These are phyloP conservation scores for Pseudogymnoascus sp. DNA, from an alignment of 2,329 filamentous ascomycete genomes.

Conservation along the genomic window DNA sequence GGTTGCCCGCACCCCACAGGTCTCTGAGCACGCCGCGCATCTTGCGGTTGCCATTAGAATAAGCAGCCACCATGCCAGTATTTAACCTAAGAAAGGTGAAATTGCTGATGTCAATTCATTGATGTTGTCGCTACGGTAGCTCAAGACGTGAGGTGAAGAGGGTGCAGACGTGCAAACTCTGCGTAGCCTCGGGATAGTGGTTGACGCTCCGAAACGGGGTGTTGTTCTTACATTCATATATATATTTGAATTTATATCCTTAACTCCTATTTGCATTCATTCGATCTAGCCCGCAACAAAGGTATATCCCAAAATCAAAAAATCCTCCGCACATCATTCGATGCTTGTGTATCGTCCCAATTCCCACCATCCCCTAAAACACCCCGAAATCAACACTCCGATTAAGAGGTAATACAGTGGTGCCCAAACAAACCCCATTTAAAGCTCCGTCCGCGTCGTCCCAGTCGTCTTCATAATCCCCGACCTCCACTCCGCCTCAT, in stretches of 20 bases:
- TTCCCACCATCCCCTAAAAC: neutral
- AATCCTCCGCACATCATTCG: neutral
- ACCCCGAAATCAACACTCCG: neutral
- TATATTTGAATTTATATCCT: neutral
- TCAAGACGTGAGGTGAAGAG: neutral
- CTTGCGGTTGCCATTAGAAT: neutral
- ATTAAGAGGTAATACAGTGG: neutral
- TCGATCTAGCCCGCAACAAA: neutral
- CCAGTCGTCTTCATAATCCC: slow-evolving; percentile 15
- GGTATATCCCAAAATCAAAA: neutral
- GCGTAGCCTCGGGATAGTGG: neutral
- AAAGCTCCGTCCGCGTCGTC: slow-evolving; percentile 15
- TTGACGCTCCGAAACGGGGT: neutral
- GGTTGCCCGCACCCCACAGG: neutral
- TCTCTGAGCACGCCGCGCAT: neutral
- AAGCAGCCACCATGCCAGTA: neutral
- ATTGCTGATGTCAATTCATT: neutral
- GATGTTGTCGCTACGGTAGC: neutral
- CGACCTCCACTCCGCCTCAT: slow-evolving; percentile 16
- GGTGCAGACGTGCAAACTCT: neutral
- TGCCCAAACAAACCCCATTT: slow-evolving; percentile 12
- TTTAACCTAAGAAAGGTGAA: neutral
- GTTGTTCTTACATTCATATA: neutral
- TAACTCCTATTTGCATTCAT: neutral
- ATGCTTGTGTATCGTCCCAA: neutral